Evolutionary conservation across 2,329 filamentous ascomycete genomes (phyloP), one percentile per base, ranked within the genome.

Genomic region (Epichloe hybrida): DNA sequence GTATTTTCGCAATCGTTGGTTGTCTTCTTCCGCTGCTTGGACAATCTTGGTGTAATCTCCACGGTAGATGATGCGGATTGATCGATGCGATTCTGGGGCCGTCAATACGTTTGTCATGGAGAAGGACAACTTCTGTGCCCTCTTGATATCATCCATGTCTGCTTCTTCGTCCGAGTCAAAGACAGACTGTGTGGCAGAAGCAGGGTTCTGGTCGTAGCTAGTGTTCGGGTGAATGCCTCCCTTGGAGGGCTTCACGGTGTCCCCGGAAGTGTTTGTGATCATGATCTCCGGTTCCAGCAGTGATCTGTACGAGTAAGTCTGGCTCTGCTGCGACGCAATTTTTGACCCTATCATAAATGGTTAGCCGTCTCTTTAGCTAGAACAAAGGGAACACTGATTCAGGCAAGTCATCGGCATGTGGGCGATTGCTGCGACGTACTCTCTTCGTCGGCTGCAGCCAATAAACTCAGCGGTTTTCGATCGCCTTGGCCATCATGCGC

Each of bases 91-190:
- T 48, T 85, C 84, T 1, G 84, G 82, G 2, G 83, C 86, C 11
- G 83, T 84, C 54, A 86, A 80, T 54, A 95, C 82, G 6, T 84
- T 79, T 0, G 89, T 95, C 69, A 90, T 83, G 47, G 82, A 83
- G 54, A 97, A 78, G 1, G 83, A 78, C 46, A 98, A 76, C 55
- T 85, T 87, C 66, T 97, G 93, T 0, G 93, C 93, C 36, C 84
- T 80, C 66, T 86, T 87, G 58, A 97, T 87, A 58, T 95, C 90
- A 31, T 81, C 83, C 46, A 90, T 73, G 52, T 94, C 87, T 23
- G 84, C 84, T 64, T 95, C 89, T 35, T 89, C 84, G 53, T 97
- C 93, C 2, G 88, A 94, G 55, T 88, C 85, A 52, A 89, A 76
- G 0, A 70, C 84, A 66, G 76, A 71, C 69, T 61, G 72, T 65